Percentiles rank a stretch among this genome's conserved stretches.
Conservation (phyloP, 768 basidiomycete genomes). For the Psilocybe cubensis region DNA sequence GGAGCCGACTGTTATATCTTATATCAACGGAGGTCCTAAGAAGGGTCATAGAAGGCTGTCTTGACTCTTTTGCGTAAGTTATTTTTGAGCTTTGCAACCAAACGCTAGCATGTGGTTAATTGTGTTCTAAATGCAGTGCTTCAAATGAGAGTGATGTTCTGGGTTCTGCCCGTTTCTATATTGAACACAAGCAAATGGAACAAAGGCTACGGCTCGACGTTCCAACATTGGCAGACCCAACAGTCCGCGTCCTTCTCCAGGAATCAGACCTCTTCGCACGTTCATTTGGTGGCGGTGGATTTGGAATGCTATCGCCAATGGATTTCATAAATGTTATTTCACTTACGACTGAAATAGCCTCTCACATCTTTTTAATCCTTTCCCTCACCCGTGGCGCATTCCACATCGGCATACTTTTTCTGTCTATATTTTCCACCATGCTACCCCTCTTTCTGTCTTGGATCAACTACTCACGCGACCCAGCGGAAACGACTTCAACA, state of each 20-base stretch:
- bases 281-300: slow-evolving; percentile 77
- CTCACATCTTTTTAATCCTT: slow-evolving; percentile 70
- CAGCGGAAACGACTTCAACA: slow-evolving; percentile 48
- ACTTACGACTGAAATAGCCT: slow-evolving; percentile 69
- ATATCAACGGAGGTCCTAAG: slow-evolving; percentile 66
- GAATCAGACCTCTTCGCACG: slow-evolving; percentile 86
- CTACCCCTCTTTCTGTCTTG: slow-evolving; percentile 64
- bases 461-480: slow-evolving; percentile 43
- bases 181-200: slow-evolving; percentile 81
- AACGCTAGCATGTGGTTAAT: neutral
- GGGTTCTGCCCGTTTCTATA: slow-evolving; percentile 70
- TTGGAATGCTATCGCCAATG: slow-evolving; percentile 80
- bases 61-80: slow-evolving; percentile 79
- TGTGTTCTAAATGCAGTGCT: slow-evolving; percentile 26
- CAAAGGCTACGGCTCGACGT: slow-evolving; percentile 78
- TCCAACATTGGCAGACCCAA: slow-evolving; percentile 76
- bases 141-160: slow-evolving; percentile 77
- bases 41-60: slow-evolving; percentile 61
- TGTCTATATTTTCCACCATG: slow-evolving; percentile 64
- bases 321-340: slow-evolving; percentile 79
- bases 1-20: slow-evolving; percentile 63
- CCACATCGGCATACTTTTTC: slow-evolving; percentile 57
- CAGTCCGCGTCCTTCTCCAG: slow-evolving; percentile 76
- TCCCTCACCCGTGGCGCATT: slow-evolving; percentile 62
- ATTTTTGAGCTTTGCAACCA: slow-evolving; percentile 10